Conservation (phyloP, 768 basidiomycete genomes). For the Tubosaeta brunneosetosa region DNA sequence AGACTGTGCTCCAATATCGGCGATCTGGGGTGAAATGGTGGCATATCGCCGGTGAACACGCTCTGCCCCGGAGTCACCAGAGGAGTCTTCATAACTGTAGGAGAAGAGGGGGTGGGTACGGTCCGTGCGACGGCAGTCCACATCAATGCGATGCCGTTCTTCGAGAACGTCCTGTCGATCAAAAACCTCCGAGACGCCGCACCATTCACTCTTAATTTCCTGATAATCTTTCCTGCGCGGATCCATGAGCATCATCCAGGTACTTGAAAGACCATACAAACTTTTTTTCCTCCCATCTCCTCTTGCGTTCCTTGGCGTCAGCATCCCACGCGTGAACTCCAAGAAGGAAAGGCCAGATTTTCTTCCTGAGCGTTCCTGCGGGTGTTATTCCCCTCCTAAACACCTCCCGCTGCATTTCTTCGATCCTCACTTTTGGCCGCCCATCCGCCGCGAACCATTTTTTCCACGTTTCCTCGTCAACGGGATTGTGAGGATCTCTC, state of each 20-base stretch:
- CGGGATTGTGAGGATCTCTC: slow-evolving; percentile 71
- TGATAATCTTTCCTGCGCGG: slow-evolving; percentile 61
- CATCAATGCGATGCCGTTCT: slow-evolving; percentile 91
- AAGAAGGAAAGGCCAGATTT: slow-evolving; percentile 88
- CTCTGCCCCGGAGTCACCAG: slow-evolving; percentile 51
- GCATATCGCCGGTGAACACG: slow-evolving; percentile 49
- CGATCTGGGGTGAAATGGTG: slow-evolving; percentile 68
- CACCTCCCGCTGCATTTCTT: slow-evolving; percentile 72
- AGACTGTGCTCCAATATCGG: slow-evolving; percentile 80
- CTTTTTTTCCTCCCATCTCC: slow-evolving; percentile 62
- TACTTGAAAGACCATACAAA: slow-evolving; percentile 25
- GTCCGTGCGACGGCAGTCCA: slow-evolving; percentile 96
- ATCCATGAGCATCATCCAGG: slow-evolving; percentile 8
- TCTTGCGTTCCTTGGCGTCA: slow-evolving; percentile 54
- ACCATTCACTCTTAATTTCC: slow-evolving; percentile 75
- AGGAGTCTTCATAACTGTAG: slow-evolving; percentile 33
- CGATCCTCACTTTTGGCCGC: slow-evolving; percentile 54
- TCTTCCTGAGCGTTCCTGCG: slow-evolving; percentile 54
- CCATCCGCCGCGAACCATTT: slow-evolving; percentile 78
- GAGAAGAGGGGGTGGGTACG: slow-evolving; percentile 89
- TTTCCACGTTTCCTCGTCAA: slow-evolving; percentile 69
- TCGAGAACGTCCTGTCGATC: slow-evolving; percentile 78
- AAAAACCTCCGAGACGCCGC: slow-evolving; percentile 74
- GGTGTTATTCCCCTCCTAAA: slow-evolving; percentile 69
- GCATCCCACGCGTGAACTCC: slow-evolving; percentile 81